phyloP scores from a whole-genome alignment of 306 rosid species.

The Dalbergia oliveri region DNA sequence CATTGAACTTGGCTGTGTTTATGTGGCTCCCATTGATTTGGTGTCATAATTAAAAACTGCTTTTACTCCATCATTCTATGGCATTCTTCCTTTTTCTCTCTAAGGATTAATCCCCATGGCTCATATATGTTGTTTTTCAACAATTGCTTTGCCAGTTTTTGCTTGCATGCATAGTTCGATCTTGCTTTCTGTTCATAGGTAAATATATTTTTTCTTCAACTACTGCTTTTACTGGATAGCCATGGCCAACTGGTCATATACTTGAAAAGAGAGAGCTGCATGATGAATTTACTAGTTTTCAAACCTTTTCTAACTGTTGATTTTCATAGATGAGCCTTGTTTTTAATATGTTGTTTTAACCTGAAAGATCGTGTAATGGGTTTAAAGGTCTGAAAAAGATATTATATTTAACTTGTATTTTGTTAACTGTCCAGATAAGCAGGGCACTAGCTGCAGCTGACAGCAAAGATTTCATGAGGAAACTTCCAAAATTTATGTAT shows the following conservation, averaged over 20 bases:
- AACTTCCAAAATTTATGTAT: constrained; percentile 71
- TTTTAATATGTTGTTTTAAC: constrained; percentile 25
- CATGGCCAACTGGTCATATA: background rate
- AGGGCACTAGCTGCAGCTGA: constrained; percentile 66
- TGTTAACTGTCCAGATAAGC: constrained; percentile 54
- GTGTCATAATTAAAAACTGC: background rate
- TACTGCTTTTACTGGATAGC: background rate
- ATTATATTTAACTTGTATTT: constrained; percentile 31
- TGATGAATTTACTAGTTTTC: constrained; percentile 19
- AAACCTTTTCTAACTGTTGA: background rate
- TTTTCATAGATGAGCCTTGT: background rate
- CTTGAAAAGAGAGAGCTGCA: constrained; percentile 13
- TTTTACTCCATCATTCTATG: background rate
- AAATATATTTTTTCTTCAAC: background rate
- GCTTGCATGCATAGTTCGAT: constrained; percentile 1
- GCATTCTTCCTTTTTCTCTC: background rate
- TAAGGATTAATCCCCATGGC: background rate
- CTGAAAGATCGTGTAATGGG: constrained; percentile 11
- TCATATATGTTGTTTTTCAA: constrained; percentile 23
- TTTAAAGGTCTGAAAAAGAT: background rate
- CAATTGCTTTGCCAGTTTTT: constrained; percentile 1
- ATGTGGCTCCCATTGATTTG: constrained; percentile 6
- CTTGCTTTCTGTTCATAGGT: constrained; percentile 1
- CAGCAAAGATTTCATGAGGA: constrained; percentile 68
- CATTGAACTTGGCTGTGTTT: background rate